Conservation (phyloP, 2,329 filamentous ascomycete species). For the Zasmidium angulare region DNA sequence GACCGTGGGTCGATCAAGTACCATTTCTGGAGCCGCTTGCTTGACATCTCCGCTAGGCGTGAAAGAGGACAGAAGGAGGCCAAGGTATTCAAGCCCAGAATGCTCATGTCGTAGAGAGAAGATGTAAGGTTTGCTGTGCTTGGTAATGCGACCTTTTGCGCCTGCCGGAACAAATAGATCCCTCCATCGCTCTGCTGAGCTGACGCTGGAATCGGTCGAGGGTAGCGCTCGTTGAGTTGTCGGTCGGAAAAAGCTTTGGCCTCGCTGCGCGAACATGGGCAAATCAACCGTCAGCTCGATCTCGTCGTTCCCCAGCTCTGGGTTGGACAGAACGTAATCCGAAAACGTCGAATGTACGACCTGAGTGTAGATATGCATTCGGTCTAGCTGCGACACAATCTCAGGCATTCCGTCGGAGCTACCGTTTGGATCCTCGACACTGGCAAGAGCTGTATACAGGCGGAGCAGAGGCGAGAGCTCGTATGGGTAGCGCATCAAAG, state of each 20-base stretch:
- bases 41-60: slow-evolving; percentile 49
- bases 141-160: slow-evolving; percentile 71
- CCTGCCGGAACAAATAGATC: slow-evolving; percentile 44
- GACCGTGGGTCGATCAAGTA: slow-evolving; percentile 59
- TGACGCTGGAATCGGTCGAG: neutral
- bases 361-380: slow-evolving; percentile 74
- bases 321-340: slow-evolving; percentile 73
- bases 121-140: slow-evolving; percentile 73
- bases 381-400: slow-evolving; percentile 64
- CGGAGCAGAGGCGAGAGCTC: slow-evolving; percentile 75
- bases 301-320: slow-evolving; percentile 81
- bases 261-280: slow-evolving; percentile 56
- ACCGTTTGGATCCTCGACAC: slow-evolving; percentile 6
- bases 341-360: slow-evolving; percentile 69
- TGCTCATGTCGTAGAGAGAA: slow-evolving; percentile 73
- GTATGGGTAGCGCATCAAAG: slow-evolving; percentile 78
- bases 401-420: slow-evolving; percentile 10
- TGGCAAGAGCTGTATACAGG: slow-evolving; percentile 27
- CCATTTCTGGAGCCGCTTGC: slow-evolving; percentile 11
- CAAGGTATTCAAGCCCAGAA: slow-evolving; percentile 76
- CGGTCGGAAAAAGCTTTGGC: slow-evolving; percentile 2
- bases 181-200: neutral
- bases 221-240: neutral
- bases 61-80: slow-evolving; percentile 70
- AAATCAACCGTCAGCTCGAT: slow-evolving; percentile 67